phyloP scores from a whole-genome alignment of 2,329 filamentous ascomycete species.

The Sporothrix pallida region DNA sequence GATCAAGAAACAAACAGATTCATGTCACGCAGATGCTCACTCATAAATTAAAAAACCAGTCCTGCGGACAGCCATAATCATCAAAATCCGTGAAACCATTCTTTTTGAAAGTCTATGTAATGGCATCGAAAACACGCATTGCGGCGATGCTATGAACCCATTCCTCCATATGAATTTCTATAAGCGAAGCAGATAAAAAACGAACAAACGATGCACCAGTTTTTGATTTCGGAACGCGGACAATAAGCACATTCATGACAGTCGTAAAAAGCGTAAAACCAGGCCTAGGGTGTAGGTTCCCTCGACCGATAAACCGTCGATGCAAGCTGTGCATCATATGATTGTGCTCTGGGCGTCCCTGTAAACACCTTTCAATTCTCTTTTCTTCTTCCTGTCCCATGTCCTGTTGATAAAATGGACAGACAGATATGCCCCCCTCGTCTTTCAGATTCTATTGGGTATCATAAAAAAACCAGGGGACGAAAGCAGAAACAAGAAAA shows the following conservation, averaged over 20 bases:
- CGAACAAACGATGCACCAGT: slow-evolving; percentile 42
- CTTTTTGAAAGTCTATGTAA: slow-evolving; percentile 63
- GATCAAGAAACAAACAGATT: too few relatives aligned
- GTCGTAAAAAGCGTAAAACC: slow-evolving; percentile 46
- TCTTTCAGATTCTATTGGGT: slow-evolving; percentile 49
- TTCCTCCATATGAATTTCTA: slow-evolving; percentile 41
- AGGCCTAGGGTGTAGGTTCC: slow-evolving; percentile 44
- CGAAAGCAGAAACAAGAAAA: slow-evolving; percentile 46
- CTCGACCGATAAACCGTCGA: slow-evolving; percentile 43
- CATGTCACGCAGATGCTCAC: too few relatives aligned
- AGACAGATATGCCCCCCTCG: slow-evolving; percentile 40
- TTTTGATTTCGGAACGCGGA: slow-evolving; percentile 42
- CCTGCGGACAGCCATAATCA: background rate
- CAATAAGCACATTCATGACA: slow-evolving; percentile 50
- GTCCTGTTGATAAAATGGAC: slow-evolving; percentile 40
- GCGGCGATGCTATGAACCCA: slow-evolving; percentile 46
- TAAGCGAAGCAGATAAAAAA: slow-evolving; percentile 38
- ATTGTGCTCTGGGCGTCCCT: slow-evolving; percentile 38
- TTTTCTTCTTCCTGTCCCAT: slow-evolving; percentile 32
- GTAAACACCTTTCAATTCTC: slow-evolving; percentile 34
- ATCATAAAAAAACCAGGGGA: slow-evolving; percentile 47
- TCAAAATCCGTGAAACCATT: slow-evolving; percentile 65
- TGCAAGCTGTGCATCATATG: slow-evolving; percentile 36
- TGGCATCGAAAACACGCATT: slow-evolving; percentile 45
- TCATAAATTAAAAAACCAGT: too few relatives aligned